These are phyloP conservation scores for Pisolithus thermaeus DNA, from an alignment of 1,284 basidiomycete species.

Conservation along the genomic window DNA sequence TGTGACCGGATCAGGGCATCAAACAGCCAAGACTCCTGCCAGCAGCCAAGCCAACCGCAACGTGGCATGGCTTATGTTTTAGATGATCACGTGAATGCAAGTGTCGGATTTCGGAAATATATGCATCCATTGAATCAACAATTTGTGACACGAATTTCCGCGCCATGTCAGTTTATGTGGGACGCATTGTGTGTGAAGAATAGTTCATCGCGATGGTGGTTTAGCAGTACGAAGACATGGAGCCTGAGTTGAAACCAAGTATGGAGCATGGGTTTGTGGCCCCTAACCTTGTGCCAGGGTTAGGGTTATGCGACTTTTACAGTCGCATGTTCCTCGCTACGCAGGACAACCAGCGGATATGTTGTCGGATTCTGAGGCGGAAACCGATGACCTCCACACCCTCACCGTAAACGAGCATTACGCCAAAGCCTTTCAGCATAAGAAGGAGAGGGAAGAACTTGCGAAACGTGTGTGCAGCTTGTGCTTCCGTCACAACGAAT, in stretches of 20 bases:
- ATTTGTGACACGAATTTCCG: no score
- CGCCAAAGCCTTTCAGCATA: constrained; percentile 75
- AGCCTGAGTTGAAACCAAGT: no score
- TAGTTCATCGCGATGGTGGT: no score
- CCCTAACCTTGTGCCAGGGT: no score
- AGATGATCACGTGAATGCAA: neutral
- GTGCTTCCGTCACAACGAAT: neutral
- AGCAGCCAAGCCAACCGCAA: neutral
- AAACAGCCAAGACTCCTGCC: constrained; percentile 16
- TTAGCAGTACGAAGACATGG: no score
- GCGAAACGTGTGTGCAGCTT: constrained; percentile 54
- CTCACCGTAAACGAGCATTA: constrained; percentile 79
- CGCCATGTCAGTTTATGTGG: no score
- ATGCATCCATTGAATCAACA: no score
- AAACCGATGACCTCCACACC: constrained; percentile 38
- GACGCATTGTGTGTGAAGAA: no score
- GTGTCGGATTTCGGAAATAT: no score
- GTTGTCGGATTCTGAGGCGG: constrained; percentile 45
- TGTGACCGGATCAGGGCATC: constrained; percentile 16
- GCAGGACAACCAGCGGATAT: constrained; percentile 15
- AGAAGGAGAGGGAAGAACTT: constrained; percentile 81
- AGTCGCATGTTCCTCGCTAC: no score
- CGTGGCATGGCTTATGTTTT: neutral
- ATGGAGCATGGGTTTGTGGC: no score
- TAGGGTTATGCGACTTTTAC: no score